Evolutionary conservation across 371 early-diverging fungal species (phyloP).

Genomic region (Cokeromyces recurvatus): DNA sequence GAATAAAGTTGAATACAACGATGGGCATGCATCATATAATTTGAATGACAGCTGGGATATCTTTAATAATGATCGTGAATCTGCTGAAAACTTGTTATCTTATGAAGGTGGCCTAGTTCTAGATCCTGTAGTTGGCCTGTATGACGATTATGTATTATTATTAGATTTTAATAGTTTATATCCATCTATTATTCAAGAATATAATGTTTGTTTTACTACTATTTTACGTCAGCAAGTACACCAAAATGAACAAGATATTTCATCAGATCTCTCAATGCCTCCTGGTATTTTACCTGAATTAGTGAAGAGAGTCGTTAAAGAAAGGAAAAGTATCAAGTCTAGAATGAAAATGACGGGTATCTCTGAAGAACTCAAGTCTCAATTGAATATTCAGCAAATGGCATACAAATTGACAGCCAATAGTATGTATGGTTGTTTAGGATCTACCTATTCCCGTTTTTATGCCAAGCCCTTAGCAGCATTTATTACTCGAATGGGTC

Average conservation of each 20-base stretch:
- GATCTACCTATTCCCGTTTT: conserved; percentile 89
- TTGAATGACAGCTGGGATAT: no score
- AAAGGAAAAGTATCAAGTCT: conserved; percentile 88
- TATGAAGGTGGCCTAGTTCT: conserved; percentile 98
- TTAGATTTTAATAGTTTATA: conserved; percentile 99
- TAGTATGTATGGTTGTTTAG: conserved; percentile 99
- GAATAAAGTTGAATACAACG: no score
- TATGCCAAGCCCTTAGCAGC: conserved; percentile 94
- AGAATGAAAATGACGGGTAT: conserved; percentile 66
- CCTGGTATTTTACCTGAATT: conserved; percentile 95
- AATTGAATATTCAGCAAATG: conserved; percentile 87
- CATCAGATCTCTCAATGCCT: conserved; percentile 51
- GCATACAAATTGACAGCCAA: conserved; percentile 99
- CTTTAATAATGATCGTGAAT: no score
- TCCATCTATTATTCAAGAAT: conserved; percentile 99
- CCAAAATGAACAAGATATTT: background rate
- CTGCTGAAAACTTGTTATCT: no score
- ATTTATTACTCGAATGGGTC: conserved; percentile 94
- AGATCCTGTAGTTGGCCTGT: conserved; percentile 94
- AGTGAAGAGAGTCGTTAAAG: conserved; percentile 85
- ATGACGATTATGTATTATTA: conserved; percentile 90
- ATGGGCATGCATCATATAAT: no score
- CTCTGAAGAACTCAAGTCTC: background rate
- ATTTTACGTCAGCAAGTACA: no score
- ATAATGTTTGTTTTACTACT: conserved; percentile 99